phyloP scores from a whole-genome alignment of 2,329 filamentous ascomycete genomes.

The Hypoxylon sp. region DNA sequence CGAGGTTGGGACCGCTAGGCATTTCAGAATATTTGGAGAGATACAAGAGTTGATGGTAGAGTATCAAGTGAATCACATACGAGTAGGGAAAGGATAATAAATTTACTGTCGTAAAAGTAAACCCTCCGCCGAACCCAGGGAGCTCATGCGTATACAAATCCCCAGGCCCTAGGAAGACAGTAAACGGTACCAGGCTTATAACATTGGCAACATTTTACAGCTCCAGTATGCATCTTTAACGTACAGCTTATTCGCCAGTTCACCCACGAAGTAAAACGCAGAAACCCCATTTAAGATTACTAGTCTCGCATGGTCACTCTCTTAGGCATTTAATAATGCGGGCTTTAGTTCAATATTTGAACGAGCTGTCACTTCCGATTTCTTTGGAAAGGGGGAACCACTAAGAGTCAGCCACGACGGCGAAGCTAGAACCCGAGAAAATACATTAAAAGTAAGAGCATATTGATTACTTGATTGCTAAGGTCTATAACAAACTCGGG shows the following conservation, averaged over 20 bases:
- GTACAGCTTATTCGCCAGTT: not conserved
- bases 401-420: conserved; percentile 10
- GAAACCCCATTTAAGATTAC: not conserved
- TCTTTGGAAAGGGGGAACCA: conserved; percentile 1
- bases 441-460: not conserved
- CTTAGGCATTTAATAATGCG: not conserved
- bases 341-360: too few relatives aligned
- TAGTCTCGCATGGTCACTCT: not conserved
- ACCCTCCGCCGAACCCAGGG: too few relatives aligned
- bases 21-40: too few relatives aligned
- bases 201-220: too few relatives aligned
- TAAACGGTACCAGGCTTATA: too few relatives aligned
- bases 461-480: not conserved
- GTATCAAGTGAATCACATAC: too few relatives aligned
- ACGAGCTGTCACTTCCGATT: not conserved
- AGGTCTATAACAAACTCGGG: not conserved
- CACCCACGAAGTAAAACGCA: not conserved
- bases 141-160: too few relatives aligned
- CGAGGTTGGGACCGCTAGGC: too few relatives aligned
- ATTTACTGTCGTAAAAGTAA: too few relatives aligned
- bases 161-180: too few relatives aligned
- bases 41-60: too few relatives aligned
- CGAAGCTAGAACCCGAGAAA: conserved; percentile 4
- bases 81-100: too few relatives aligned
- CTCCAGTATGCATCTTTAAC: not conserved